phyloP scores from a whole-genome alignment of 441 rosid species.

The Brassica hybrid region DNA sequence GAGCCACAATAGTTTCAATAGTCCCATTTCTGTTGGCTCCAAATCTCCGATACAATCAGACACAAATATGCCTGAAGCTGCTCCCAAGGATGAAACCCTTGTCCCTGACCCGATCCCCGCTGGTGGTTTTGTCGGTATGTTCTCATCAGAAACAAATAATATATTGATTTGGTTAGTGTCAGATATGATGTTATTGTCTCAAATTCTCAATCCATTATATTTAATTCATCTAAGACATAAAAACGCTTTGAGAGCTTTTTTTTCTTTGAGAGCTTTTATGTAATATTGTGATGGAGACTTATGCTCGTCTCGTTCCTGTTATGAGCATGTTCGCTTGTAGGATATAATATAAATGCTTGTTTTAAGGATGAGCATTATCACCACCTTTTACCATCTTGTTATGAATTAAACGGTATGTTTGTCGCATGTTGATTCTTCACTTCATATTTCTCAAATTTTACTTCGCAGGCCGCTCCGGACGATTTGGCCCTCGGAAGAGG shows the following conservation, averaged over 20 bases:
- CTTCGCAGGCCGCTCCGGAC: constrained; percentile 52
- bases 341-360: constrained; percentile 5
- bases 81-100: constrained; percentile 55
- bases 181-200: not conserved
- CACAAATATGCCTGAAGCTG: constrained; percentile 78
- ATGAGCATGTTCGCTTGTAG: constrained; percentile 23
- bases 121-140: constrained; percentile 54
- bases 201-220: not conserved
- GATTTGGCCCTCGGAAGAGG: constrained; percentile 72
- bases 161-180: constrained; percentile 8
- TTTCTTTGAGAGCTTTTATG: constrained; percentile 7
- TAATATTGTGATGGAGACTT: constrained; percentile 2
- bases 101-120: constrained; percentile 33
- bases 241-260: not conserved
- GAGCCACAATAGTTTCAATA: constrained; percentile 80
- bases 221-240: not conserved
- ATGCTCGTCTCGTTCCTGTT: constrained; percentile 12
- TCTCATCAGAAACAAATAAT: not conserved
- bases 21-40: constrained; percentile 84
- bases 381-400: not conserved
- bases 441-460: constrained; percentile 27
- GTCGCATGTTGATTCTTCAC: constrained; percentile 8
- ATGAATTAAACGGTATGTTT: not conserved
- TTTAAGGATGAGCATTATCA: constrained; percentile 1
- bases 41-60: constrained; percentile 90